Percentiles rank a stretch among this genome's conserved stretches.
These are phyloP conservation scores for Alternaria arborescens DNA, from an alignment of 2,329 filamentous ascomycete species.

Conservation along the genomic window DNA sequence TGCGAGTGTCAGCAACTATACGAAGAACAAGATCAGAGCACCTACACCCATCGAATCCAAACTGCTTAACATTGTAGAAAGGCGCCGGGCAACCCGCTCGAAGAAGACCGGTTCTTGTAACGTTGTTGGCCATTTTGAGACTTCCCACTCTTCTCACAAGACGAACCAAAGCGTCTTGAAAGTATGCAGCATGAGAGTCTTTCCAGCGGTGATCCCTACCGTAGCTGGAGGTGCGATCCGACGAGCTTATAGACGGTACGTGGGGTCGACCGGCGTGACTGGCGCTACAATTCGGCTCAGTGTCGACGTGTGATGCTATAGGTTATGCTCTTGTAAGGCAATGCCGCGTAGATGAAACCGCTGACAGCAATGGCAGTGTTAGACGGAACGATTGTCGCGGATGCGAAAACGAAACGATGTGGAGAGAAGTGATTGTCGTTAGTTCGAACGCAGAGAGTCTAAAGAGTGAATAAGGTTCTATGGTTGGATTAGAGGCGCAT, in stretches of 20 bases:
- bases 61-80: constrained; percentile 72
- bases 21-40: constrained; percentile 21
- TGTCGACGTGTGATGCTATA: constrained; percentile 17
- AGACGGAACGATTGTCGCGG: constrained; percentile 32
- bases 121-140: constrained; percentile 26
- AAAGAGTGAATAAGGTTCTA: constrained; percentile 33
- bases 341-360: constrained; percentile 10
- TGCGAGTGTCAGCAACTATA: constrained; percentile 50
- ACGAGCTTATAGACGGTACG: neutral
- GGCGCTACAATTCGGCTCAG: constrained; percentile 16
- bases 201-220: constrained; percentile 11
- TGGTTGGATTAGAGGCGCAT: constrained; percentile 33
- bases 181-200: constrained; percentile 35
- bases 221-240: constrained; percentile 3
- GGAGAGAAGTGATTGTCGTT: constrained; percentile 16
- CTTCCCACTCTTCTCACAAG: constrained; percentile 22
- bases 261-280: constrained; percentile 17
- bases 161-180: constrained; percentile 27
- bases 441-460: constrained; percentile 22
- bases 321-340: constrained; percentile 13
- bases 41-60: constrained; percentile 73
- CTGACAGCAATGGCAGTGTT: constrained; percentile 7
- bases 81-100: constrained; percentile 70
- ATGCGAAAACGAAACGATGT: constrained; percentile 27
- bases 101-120: constrained; percentile 41